phyloP scores from a whole-genome alignment of 331 rosid species.

The Prunus yedoensis region DNA sequence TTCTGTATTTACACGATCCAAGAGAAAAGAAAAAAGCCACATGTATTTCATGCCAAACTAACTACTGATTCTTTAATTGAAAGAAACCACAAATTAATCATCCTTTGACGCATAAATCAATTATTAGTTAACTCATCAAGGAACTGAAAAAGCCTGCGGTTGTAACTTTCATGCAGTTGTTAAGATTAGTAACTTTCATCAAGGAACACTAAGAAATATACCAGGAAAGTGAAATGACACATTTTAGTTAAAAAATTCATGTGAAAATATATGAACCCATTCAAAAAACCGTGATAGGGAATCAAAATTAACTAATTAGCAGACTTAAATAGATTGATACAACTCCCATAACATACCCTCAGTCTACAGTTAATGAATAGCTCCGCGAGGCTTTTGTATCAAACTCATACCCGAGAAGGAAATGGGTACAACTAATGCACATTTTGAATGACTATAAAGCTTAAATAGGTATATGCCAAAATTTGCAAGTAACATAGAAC shows the following conservation, averaged over 20 bases:
- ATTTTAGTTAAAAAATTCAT: not conserved
- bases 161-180: not conserved
- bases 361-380: not conserved
- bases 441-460: not conserved
- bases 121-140: not conserved
- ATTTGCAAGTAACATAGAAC: not conserved
- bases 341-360: not conserved
- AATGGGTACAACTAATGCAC: not conserved
- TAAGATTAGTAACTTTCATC: not conserved
- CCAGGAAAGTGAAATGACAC: not conserved
- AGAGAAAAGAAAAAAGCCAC: not conserved
- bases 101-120: too few species aligned
- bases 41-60: not conserved
- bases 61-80: not conserved
- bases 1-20: not conserved
- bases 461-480: not conserved
- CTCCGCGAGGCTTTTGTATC: not conserved
- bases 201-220: not conserved
- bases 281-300: not conserved
- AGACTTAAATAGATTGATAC: not conserved
- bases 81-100: conserved; percentile 1
- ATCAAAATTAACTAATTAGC: not conserved
- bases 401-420: not conserved
- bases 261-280: not conserved
- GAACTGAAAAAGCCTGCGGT: not conserved